These are phyloP conservation scores for Teratosphaeria gauchensis DNA, from an alignment of 2,329 filamentous ascomycete species.

Conservation along the genomic window DNA sequence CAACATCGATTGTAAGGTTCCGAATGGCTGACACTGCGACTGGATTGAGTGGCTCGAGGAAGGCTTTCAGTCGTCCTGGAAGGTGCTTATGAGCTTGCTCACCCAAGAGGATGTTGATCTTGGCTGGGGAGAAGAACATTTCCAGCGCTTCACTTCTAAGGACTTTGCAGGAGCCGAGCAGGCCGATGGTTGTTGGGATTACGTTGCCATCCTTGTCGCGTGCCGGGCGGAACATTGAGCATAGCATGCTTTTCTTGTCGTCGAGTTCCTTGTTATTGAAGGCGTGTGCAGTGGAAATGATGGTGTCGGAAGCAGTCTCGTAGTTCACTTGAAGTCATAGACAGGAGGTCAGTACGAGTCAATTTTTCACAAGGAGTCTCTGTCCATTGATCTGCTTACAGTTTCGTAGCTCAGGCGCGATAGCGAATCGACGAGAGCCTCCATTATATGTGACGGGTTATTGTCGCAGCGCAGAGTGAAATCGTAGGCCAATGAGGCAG, in stretches of 20 bases:
- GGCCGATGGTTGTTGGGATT: not conserved
- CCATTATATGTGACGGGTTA: not conserved
- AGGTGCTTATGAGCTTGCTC: not conserved
- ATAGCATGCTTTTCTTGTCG: not conserved
- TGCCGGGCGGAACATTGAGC: not conserved
- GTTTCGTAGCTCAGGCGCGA: conserved; percentile 2
- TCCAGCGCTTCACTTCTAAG: not conserved
- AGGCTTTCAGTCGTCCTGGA: not conserved
- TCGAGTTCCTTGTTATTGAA: no score
- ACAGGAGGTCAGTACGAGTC: no score
- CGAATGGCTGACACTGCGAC: not conserved
- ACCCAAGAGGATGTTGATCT: not conserved
- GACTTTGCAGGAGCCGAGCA: not conserved
- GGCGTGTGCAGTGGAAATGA: not conserved
- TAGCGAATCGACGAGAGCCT: not conserved
- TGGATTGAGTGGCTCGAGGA: not conserved
- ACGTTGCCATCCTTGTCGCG: not conserved
- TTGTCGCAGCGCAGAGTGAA: no score
- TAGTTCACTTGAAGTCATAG: not conserved
- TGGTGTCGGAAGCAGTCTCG: not conserved
- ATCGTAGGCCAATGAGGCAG: not conserved
- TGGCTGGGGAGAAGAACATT: not conserved
- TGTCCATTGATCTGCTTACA: not conserved
- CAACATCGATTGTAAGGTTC: not conserved
- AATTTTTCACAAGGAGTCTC: no score